Conservation (phyloP, 1,139 yeast genomes). For the Suhomyces atakaporum region DNA sequence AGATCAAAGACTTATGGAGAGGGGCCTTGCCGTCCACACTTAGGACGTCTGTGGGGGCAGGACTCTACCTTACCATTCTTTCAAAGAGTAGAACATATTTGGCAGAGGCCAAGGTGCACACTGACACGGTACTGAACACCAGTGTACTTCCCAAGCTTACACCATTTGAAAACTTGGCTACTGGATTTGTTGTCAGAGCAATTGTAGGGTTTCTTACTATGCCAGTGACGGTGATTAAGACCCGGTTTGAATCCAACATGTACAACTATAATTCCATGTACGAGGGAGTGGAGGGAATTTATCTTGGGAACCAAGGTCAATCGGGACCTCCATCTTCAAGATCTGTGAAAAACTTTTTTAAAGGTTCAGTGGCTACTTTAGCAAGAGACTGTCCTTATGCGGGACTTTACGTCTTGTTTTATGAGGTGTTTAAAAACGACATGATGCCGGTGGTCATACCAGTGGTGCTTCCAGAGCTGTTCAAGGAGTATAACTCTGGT, state of each 20-base stretch:
- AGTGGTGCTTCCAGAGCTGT: conserved; percentile 17
- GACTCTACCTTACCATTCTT: conserved; percentile 74
- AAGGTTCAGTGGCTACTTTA: conserved; percentile 85
- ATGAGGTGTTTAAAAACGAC: conserved; percentile 67
- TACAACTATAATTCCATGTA: conserved; percentile 68
- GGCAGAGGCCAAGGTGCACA: conserved; percentile 34
- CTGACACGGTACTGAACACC: conserved; percentile 18
- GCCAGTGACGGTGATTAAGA: conserved; percentile 96
- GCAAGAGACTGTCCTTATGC: conserved; percentile 96
- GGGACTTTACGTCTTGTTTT: conserved; percentile 82
- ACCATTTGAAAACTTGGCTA: conserved; percentile 64
- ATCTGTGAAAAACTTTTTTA: conserved; percentile 67
- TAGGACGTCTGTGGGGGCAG: conserved; percentile 90
- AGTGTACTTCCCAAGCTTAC: conserved; percentile 68
- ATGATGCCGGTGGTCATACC: conserved; percentile 24
- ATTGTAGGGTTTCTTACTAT: conserved; percentile 85
- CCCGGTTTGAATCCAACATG: conserved; percentile 78
- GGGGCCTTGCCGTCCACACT: conserved; percentile 91
- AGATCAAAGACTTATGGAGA: conserved; percentile 72
- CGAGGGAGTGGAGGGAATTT: conserved; percentile 65
- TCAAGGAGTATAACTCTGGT: conserved; percentile 45
- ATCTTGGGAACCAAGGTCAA: conserved; percentile 25
- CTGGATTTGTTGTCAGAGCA: conserved; percentile 83
- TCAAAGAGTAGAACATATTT: conserved; percentile 60
- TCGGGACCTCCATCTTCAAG: conserved; percentile 3